Evolutionary conservation across 768 basidiomycete species (phyloP).

Genomic region (Podaxis sp.): DNA sequence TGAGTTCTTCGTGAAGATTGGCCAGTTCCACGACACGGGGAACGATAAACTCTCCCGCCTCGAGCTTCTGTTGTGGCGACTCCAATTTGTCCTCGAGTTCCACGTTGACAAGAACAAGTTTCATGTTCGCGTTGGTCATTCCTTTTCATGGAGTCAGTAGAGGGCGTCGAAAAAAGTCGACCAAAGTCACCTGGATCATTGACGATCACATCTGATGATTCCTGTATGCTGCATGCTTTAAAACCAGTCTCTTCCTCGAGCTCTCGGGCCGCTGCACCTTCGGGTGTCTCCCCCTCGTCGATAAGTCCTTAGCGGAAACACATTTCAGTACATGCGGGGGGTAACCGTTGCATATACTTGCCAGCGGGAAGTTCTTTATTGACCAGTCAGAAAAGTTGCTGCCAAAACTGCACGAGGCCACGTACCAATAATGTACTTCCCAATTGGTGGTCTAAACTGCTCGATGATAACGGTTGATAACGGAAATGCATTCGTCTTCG

Average conservation of each 20-base stretch:
- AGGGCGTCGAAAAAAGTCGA: neutral
- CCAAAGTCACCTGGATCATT: constrained; percentile 62
- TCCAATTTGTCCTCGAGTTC: constrained; percentile 64
- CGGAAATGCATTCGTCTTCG: constrained; percentile 69
- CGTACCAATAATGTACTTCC: constrained; percentile 69
- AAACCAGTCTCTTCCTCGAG: constrained; percentile 93
- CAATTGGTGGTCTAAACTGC: constrained; percentile 89
- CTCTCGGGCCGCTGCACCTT: constrained; percentile 81
- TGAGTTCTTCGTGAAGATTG: constrained; percentile 59
- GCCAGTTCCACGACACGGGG: constrained; percentile 67
- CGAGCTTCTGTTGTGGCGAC: constrained; percentile 71
- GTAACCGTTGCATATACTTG: constrained; percentile 4
- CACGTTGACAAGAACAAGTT: constrained; percentile 73
- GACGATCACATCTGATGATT: constrained; percentile 61
- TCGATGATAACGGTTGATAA: constrained; percentile 83
- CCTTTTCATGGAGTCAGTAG: constrained; percentile 41
- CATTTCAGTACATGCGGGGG: neutral
- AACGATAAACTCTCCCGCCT: constrained; percentile 84
- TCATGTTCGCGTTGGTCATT: constrained; percentile 95
- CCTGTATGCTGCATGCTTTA: constrained; percentile 59
- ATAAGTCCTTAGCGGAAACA: constrained; percentile 57
- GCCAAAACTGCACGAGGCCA: neutral
- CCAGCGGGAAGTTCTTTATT: constrained; percentile 37
- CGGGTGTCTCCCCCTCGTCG: constrained; percentile 81
- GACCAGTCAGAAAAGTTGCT: neutral